These are phyloP conservation scores for Hemisphaericaspora lyxosophila DNA, from an alignment of 1,139 yeast genomes.

Conservation along the genomic window DNA sequence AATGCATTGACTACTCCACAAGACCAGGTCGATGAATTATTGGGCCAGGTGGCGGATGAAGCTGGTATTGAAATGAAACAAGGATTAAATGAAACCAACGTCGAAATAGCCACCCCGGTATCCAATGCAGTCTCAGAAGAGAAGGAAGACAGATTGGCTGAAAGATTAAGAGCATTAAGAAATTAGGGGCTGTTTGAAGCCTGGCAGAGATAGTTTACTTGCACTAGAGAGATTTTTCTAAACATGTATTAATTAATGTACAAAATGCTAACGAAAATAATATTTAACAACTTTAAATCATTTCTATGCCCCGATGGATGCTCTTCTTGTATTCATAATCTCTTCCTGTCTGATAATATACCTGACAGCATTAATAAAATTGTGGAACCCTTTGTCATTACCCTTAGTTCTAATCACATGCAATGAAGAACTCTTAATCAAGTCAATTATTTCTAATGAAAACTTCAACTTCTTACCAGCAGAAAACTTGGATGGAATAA, in stretches of 20 bases:
- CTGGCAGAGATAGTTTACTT: background rate
- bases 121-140: constrained; percentile 55
- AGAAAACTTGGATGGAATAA: constrained; percentile 49
- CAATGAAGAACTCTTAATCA: constrained; percentile 46
- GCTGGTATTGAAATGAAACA: constrained; percentile 94
- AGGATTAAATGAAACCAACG: constrained; percentile 59
- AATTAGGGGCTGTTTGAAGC: constrained; percentile 13
- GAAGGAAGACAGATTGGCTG: constrained; percentile 84
- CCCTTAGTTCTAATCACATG: constrained; percentile 61
- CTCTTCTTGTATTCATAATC: constrained; percentile 5
- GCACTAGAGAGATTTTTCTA: background rate
- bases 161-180: constrained; percentile 77
- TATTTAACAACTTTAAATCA: no score
- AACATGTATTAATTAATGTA: constrained; percentile 2
- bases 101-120: constrained; percentile 43
- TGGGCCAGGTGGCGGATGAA: constrained; percentile 96
- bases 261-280: constrained; percentile 1
- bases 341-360: constrained; percentile 41
- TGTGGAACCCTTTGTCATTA: constrained; percentile 63
- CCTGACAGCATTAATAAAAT: constrained; percentile 50
- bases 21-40: constrained; percentile 88
- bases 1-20: constrained; percentile 91
- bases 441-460: constrained; percentile 44
- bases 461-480: constrained; percentile 50
- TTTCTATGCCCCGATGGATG: background rate